phyloP scores from a whole-genome alignment of 805 yeast species.

The Helenozyma rhizophorensis region DNA sequence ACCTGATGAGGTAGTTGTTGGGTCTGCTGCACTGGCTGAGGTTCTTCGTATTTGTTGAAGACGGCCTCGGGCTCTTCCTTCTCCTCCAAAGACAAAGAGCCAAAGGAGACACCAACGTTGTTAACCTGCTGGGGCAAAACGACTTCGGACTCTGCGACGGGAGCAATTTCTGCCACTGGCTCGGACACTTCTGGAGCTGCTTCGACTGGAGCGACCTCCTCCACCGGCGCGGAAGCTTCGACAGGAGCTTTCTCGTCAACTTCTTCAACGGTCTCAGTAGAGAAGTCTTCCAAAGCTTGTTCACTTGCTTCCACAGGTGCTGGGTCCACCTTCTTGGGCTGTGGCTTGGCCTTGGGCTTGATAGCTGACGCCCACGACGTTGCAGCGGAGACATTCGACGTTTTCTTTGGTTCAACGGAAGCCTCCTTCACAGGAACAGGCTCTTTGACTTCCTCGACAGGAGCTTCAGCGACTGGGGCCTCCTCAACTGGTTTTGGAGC shows the following conservation, averaged over 20 bases:
- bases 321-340: constrained; percentile 22
- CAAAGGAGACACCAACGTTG: constrained; percentile 59
- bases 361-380: constrained; percentile 70
- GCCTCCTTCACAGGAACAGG: constrained; percentile 3
- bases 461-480: constrained; percentile 13
- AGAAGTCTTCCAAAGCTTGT: no score
- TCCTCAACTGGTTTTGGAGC: no score
- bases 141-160: constrained; percentile 31
- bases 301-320: constrained; percentile 19
- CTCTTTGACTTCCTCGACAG: constrained; percentile 1
- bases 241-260: constrained; percentile 45
- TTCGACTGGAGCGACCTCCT: constrained; percentile 10
- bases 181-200: constrained; percentile 32
- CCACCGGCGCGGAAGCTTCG: constrained; percentile 15
- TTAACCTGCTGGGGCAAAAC: constrained; percentile 51
- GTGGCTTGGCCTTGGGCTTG: constrained; percentile 43
- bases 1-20: constrained; percentile 14
- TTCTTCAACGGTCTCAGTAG: no score
- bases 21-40: constrained; percentile 11
- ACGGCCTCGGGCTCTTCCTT: constrained; percentile 15
- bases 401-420: constrained; percentile 2
- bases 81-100: constrained; percentile 51
- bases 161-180: constrained; percentile 72
- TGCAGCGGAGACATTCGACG: constrained; percentile 10
- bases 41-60: constrained; percentile 4